Base-by-base conservation (phyloP, 2,329 filamentous ascomycete genomes). In the Clarireedia paspali region DNA sequence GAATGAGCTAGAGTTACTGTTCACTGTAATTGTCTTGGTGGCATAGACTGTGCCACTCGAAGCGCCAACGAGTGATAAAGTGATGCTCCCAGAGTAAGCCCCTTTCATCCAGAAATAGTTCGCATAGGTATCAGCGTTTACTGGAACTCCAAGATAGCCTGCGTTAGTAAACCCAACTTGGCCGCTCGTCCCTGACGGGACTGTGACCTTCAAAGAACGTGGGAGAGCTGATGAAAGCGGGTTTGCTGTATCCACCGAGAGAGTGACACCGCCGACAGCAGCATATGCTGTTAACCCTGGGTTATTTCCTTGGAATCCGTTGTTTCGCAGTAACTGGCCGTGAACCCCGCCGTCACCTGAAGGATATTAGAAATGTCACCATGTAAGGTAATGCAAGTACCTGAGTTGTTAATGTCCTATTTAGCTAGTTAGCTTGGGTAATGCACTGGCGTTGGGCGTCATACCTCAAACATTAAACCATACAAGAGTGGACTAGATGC, bases 251-350 rank as follows among this genome's bases (percentile, higher is more conserved):
- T 60, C 56, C 14, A 53, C 24, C 15, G 54, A 46, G 34, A 62
- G 45, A 6, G 46, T 59, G 9, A 54, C 46, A 10, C 42, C 51
- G 12, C 56, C 50, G n/a, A 60, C 44, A n/a, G 56, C 53, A 24
- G 58, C 47, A 38, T 59, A 59, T 4, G 51, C 56, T 20, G 47
- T 57, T 12, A 57, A 44, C 1, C 45, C 47, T 6, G 60, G 50
- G 3, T 26, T 47, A 3, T 34, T 51, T 10, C 70, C 67, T 67
- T 89, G 85, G 65, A 89, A 87, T 9, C 83, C 85, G 45, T 84
- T 77, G 70, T 89, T 89, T 53, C 76, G 77, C 55, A 89, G 77
- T 57, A 88, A 70, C 65, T 89, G 84, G 54, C 82, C 85, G 65
- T 89, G 88, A 60, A 89, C 80, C 9, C 85, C 85, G 20, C 85